Conservation (phyloP, 768 basidiomycete genomes). For the Trametes punicea region DNA sequence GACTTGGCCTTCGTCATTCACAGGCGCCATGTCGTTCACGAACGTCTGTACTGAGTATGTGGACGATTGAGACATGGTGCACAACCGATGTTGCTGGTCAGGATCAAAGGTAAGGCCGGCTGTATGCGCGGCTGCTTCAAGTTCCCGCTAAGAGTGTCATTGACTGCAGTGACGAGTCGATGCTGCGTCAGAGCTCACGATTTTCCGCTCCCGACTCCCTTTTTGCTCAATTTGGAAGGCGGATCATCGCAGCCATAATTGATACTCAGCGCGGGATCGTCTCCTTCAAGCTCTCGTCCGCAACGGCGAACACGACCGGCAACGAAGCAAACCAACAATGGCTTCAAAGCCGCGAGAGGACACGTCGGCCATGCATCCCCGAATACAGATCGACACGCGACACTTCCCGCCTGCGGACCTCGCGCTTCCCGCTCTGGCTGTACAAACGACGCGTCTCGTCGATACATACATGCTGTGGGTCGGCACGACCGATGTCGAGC, state of each 20-base stretch:
- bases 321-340: neutral
- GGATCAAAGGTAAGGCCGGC: neutral
- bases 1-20: slow-evolving; percentile 1
- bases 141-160: neutral
- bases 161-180: neutral
- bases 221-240: neutral
- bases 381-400: slow-evolving; percentile 45
- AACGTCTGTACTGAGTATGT: neutral
- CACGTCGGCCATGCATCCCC: neutral
- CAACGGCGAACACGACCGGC: neutral
- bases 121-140: neutral
- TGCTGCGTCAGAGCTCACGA: neutral
- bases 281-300: neutral
- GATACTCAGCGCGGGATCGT: too few species aligned
- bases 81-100: neutral
- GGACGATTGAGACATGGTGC: neutral
- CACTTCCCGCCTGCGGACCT: slow-evolving; percentile 49
- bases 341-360: neutral
- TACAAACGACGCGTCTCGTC: slow-evolving; percentile 65
- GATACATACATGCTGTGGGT: slow-evolving; percentile 85
- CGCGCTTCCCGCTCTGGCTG: slow-evolving; percentile 52
- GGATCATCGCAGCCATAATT: neutral
- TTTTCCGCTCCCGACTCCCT: neutral
- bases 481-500: slow-evolving; percentile 50
- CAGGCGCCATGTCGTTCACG: slow-evolving; percentile 3